These are phyloP conservation scores for Xylaria sp. DNA, from an alignment of 2,329 filamentous ascomycete genomes.

Conservation along the genomic window DNA sequence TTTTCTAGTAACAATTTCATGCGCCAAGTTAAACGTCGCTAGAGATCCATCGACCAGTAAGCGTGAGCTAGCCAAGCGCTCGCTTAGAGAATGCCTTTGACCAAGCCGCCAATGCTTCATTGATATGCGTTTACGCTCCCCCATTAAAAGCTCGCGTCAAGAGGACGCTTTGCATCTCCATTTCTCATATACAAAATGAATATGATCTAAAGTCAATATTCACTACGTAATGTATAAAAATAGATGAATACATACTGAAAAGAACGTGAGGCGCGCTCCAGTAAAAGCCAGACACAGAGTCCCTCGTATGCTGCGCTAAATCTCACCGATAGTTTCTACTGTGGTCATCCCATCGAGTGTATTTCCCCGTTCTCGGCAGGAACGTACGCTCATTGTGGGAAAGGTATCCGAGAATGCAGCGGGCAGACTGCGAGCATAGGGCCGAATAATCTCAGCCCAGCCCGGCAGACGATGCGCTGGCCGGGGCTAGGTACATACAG, in stretches of 20 bases:
- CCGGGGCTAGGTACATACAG: neutral
- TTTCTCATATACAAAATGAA: neutral
- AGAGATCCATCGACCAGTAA: neutral
- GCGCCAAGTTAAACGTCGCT: neutral
- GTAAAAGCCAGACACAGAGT: neutral
- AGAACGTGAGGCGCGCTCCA: neutral
- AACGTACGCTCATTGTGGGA: neutral
- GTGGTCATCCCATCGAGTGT: neutral
- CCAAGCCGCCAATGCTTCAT: neutral
- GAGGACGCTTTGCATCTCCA: neutral
- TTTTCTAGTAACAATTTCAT: neutral
- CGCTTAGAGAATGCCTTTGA: neutral
- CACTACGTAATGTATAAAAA: neutral
- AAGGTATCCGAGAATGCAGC: neutral
- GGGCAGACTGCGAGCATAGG: slow-evolving; percentile 18
- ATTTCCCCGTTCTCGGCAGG: slow-evolving; percentile 7
- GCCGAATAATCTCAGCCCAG: slow-evolving; percentile 30
- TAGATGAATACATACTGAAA: neutral
- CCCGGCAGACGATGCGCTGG: slow-evolving; percentile 18
- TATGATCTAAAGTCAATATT: neutral
- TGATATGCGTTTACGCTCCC: neutral
- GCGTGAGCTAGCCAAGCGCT: neutral
- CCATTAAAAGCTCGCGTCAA: neutral
- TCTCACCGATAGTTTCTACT: too few relatives aligned
- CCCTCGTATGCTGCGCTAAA: neutral